phyloP scores from a whole-genome alignment of 768 basidiomycete species.

The Phaeotremella skinneri region DNA sequence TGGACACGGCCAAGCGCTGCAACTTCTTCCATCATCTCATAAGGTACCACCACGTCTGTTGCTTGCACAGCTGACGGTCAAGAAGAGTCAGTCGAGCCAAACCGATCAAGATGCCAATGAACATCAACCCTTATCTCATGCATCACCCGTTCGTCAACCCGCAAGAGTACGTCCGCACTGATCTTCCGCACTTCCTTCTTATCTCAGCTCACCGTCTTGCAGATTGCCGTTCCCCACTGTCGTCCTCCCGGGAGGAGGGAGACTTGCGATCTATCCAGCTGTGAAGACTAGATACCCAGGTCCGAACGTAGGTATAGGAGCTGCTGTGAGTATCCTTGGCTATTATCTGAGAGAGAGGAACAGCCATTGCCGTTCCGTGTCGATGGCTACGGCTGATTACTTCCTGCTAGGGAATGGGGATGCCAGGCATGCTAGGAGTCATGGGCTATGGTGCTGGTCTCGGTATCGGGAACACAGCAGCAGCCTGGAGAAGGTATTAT shows the following conservation, averaged over 20 bases:
- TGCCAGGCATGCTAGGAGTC: slow-evolving; percentile 24
- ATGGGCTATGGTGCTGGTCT: slow-evolving; percentile 37
- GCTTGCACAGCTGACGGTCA: too few species aligned
- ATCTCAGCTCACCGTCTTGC: neutral
- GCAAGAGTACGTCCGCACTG: slow-evolving; percentile 30
- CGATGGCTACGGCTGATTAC: slow-evolving; percentile 3
- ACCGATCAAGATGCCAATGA: slow-evolving; percentile 29
- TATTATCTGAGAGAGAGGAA: too few species aligned
- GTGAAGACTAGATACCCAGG: slow-evolving; percentile 41
- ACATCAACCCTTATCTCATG: slow-evolving; percentile 37
- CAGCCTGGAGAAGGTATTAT: slow-evolving; percentile 39
- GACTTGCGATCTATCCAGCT: slow-evolving; percentile 40
- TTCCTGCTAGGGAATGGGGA: slow-evolving; percentile 30
- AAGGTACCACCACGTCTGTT: too few species aligned
- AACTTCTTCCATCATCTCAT: too few species aligned
- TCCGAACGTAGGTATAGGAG: slow-evolving; percentile 36
- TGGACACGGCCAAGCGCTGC: too few species aligned
- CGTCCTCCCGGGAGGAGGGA: slow-evolving; percentile 39
- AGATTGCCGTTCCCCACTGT: slow-evolving; percentile 42
- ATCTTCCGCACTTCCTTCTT: neutral
- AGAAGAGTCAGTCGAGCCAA: too few species aligned
- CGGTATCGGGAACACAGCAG: slow-evolving; percentile 43
- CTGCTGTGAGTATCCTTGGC: slow-evolving; percentile 42
- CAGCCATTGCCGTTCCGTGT: too few species aligned
- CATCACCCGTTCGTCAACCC: slow-evolving; percentile 46